These are phyloP conservation scores for Hypoxylon intermedium DNA, from an alignment of 495 filamentous ascomycete genomes.

Conservation along the genomic window DNA sequence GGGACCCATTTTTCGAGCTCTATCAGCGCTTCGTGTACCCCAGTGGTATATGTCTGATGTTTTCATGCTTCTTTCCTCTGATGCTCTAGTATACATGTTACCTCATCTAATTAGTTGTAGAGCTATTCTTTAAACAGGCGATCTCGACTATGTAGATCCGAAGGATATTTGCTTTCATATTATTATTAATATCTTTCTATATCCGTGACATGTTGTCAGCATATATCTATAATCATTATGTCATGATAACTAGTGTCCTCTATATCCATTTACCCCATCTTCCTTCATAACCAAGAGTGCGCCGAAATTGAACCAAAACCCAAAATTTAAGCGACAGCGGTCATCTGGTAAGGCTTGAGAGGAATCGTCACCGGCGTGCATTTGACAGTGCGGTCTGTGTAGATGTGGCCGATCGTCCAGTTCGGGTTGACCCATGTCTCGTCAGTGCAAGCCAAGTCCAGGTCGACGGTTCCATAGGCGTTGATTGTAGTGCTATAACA, in stretches of 20 bases:
- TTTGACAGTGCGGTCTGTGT: conserved; percentile 44
- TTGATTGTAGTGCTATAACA: conserved; percentile 46
- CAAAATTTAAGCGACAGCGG: conserved; percentile 43
- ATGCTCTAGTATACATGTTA: no score
- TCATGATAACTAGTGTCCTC: conserved; percentile 23
- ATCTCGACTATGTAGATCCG: no score
- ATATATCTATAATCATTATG: conserved; percentile 23
- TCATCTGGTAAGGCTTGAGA: conserved; percentile 44
- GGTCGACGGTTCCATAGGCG: conserved; percentile 42
- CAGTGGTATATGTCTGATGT: neutral
- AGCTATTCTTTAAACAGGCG: no score
- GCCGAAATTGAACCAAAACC: neutral
- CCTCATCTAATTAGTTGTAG: no score
- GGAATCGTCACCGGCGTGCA: conserved; percentile 42
- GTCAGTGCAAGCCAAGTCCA: conserved; percentile 48
- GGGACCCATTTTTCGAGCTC: conserved; percentile 2
- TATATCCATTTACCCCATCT: neutral
- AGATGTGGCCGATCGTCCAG: conserved; percentile 52
- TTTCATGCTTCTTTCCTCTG: no score
- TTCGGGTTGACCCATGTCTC: conserved; percentile 47
- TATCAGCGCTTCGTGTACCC: neutral
- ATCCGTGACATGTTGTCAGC: conserved; percentile 14
- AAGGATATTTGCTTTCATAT: no score
- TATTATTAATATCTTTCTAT: conserved; percentile 21
- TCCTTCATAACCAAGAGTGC: neutral